Evolutionary conservation across 2,329 filamentous ascomycete genomes (phyloP), one percentile per base, ranked within the genome.

Genomic region (Cladosporium sp.): DNA sequence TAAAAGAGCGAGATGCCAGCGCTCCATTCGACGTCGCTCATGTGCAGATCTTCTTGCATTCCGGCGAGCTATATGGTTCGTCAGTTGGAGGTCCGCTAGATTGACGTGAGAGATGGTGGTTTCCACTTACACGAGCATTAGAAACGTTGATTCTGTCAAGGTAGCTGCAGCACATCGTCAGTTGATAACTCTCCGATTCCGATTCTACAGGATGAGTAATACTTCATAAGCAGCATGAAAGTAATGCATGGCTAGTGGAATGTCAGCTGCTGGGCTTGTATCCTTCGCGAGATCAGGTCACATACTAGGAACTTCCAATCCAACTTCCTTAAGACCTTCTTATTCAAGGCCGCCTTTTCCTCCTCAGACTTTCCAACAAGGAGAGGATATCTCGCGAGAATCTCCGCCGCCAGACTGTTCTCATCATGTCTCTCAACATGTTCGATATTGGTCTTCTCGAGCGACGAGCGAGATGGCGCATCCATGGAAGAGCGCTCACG

Each of bases 1-100:
- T 77, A 78, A n/a, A 77, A 66, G 56, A 77, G 75, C 22, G 71
- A 74, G 17, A 78, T 72, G 55, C 72, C 72, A 22, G 75, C 77
- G 58, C 76, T 70, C 64, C 76, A 78, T 62, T 78, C 72, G 7
- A 73, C 75, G 4, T 76, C 76, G 2, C 69, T 71, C 65, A 80
- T 69, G 8, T 70, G 67, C n/a, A 80, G 68, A 45, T 81, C 79
- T 6, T 74, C 67, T 60, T 80, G 76, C 7, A 81, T 63, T 55
- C 78, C 74, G 5, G 78, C 78, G 42, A 61, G 6, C 25, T 25
- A 25, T 25, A 6, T 15, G 11, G 45, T 15, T 12, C 36, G 12
- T 38, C n/a, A n/a, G n/a, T 25, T 25, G 36, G 11, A n/a, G 3
- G 36, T 4, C 8, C 11, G 36, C 36, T 38, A 3, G 36, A 12